A percentile compares a stretch with the other conserved stretches of the same genome.
Evolutionary conservation across 2,329 filamentous ascomycete species (phyloP).

Genomic region (Ascochyta viciae-villosae): DNA sequence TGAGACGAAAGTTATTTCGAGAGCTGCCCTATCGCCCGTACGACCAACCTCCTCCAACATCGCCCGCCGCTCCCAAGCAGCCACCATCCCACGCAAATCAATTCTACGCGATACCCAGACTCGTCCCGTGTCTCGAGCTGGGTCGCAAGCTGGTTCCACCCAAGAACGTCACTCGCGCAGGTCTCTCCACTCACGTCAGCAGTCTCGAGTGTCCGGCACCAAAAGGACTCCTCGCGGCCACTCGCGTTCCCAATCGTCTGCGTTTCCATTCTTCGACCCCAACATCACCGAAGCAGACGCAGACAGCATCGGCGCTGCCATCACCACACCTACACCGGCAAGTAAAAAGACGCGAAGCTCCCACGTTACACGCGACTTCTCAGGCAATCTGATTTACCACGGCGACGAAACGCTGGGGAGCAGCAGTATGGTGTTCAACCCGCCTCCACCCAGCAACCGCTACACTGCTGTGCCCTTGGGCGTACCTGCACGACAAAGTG

Average conservation of each 20-base stretch:
- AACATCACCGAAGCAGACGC: conserved; percentile 10
- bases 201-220: conserved; percentile 27
- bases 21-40: conserved; percentile 24
- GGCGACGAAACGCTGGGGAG: conserved; percentile 27
- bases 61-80: conserved; percentile 15
- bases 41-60: conserved; percentile 11
- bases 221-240: conserved; percentile 25
- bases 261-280: conserved; percentile 39
- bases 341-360: conserved; percentile 6
- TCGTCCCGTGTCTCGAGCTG: conserved; percentile 5
- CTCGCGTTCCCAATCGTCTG: conserved; percentile 39
- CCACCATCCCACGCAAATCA: conserved; percentile 16
- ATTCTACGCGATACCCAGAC: conserved; percentile 7
- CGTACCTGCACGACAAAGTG: not conserved
- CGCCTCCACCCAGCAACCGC: conserved; percentile 10
- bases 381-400: conserved; percentile 30
- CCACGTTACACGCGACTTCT: conserved; percentile 24
- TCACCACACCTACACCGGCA: conserved; percentile 4
- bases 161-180: conserved; percentile 36
- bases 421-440: conserved; percentile 25
- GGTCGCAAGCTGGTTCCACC: conserved; percentile 19
- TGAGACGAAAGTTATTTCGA: conserved; percentile 20
- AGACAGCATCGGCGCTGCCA: conserved; percentile 15
- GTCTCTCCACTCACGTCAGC: conserved; percentile 31
- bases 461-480: conserved; percentile 3